Conservation (phyloP, 179 eudicot species). For the Amaranthus tricolor region DNA sequence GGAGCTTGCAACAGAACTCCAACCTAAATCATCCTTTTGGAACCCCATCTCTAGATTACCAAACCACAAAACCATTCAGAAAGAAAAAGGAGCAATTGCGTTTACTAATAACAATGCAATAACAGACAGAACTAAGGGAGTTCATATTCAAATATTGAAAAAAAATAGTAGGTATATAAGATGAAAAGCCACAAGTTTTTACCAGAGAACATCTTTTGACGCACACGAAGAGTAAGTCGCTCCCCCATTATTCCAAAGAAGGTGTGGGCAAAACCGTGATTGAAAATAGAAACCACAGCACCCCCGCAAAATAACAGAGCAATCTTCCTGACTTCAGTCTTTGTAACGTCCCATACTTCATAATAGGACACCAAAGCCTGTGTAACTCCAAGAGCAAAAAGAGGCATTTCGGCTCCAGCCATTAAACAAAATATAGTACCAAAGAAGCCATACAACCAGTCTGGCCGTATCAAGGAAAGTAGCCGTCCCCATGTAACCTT, state of each 20-base stretch:
- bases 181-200: conserved; percentile 19
- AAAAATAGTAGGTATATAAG: neutral
- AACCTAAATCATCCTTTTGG: too few relatives aligned
- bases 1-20: too few relatives aligned
- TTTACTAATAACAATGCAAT: neutral
- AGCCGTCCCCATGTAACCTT: conserved; percentile 63
- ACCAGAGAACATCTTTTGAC: conserved; percentile 96
- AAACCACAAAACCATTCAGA: too few relatives aligned
- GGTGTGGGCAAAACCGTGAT: conserved; percentile 66
- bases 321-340: conserved; percentile 67
- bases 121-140: neutral
- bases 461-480: conserved; percentile 76
- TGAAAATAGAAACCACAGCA: conserved; percentile 57
- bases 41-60: too few relatives aligned
- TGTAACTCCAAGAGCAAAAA: conserved; percentile 93
- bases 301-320: conserved; percentile 76
- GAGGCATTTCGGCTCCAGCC: conserved; percentile 90
- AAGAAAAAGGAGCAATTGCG: neutral
- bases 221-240: conserved; percentile 83
- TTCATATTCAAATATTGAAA: neutral
- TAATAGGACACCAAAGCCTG: conserved; percentile 94
- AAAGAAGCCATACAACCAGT: conserved; percentile 69
- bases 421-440: conserved; percentile 75
- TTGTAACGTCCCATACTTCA: conserved; percentile 89
- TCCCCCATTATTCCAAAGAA: conserved; percentile 93